These are phyloP conservation scores for Sugiyamaella smithiae DNA, from an alignment of 805 yeast genomes.

Conservation along the genomic window DNA sequence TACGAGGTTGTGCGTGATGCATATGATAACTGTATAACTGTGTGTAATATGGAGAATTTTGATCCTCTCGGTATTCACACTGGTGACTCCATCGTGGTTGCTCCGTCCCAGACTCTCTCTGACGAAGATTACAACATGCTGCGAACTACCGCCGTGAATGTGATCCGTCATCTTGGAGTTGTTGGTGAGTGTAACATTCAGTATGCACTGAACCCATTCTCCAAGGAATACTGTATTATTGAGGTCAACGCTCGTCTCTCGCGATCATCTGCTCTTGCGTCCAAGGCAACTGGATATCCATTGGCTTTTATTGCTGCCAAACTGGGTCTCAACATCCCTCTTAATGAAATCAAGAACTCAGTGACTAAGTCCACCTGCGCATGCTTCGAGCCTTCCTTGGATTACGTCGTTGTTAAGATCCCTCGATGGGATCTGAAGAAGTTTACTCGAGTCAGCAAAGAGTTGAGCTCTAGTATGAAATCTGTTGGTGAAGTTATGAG, in stretches of 20 bases:
- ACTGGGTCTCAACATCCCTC: slow-evolving; percentile 86
- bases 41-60: slow-evolving; percentile 98
- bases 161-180: slow-evolving; percentile 95
- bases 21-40: slow-evolving; percentile 95
- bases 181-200: slow-evolving; percentile 99
- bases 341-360: slow-evolving; percentile 86
- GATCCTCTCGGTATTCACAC: slow-evolving; percentile 98
- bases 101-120: slow-evolving; percentile 95
- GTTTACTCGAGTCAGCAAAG: slow-evolving; percentile 86
- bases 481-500: slow-evolving; percentile 99
- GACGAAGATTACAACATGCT: slow-evolving; percentile 98
- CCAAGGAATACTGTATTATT: slow-evolving; percentile 93
- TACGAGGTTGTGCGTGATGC: slow-evolving; percentile 98
- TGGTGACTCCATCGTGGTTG: slow-evolving; percentile 98
- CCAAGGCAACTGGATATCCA: slow-evolving; percentile 98
- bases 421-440: slow-evolving; percentile 99
- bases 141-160: slow-evolving; percentile 95
- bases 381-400: slow-evolving; percentile 95
- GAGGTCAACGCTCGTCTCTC: slow-evolving; percentile 98
- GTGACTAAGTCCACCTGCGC: slow-evolving; percentile 94
- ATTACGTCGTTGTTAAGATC: slow-evolving; percentile 94
- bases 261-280: slow-evolving; percentile 97
- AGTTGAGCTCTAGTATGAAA: slow-evolving; percentile 91
- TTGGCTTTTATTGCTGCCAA: slow-evolving; percentile 98
- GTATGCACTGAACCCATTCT: slow-evolving; percentile 90